Base-by-base conservation (phyloP, 805 yeast genomes). In the Ogataea kodamae region DNA sequence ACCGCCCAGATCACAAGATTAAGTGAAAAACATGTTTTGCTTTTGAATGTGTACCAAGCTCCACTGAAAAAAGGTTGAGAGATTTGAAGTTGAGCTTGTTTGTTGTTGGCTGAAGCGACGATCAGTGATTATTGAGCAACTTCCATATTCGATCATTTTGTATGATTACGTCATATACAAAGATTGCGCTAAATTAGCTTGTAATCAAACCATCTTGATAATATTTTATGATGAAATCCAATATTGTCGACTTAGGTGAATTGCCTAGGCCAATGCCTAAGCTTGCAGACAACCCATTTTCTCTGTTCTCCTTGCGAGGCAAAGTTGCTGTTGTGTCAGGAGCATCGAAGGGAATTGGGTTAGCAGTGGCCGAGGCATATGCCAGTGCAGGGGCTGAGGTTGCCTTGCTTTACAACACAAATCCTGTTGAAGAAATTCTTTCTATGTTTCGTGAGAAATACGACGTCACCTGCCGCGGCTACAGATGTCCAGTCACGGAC, bases 381-480 rank as follows among this genome's bases (percentile, higher is more conserved):
- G 84, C 87, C 25, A 89, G 83, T 61, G 90, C 94, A 5, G 96
- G 95, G 32, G 95, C 94, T 4, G 81, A 82, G 46, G 78, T 86
- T 24, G 85, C 84, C 31, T 67, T 79, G 47, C 76, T 82, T 76
- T 76, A 72, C 66, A 75, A 72, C 57, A 65, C 75, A 39, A 72
- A 69, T 48, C 76, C 81, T 7, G 73, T 83, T n/a, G 76, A 73
- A 31, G 78, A 71, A 35, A 72, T 72, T 49, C 87, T 87, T 11
- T 68, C 66, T 48, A 63, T 56, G 19, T 64, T 82, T 11, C 62
- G 78, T 10, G 52, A 67, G 30, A 73, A 70, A 40, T 82, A 81
- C 55, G 76, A 76, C 9, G 78, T 80, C 43, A 69, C 65, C 48
- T 71, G 68, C 40, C 72, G 67, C 51, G 89, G 90, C 11, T 72